Evolutionary conservation across 495 filamentous ascomycete species (phyloP), one percentile per base, ranked within the genome.

Genomic region (Penicillium tannophilum): DNA sequence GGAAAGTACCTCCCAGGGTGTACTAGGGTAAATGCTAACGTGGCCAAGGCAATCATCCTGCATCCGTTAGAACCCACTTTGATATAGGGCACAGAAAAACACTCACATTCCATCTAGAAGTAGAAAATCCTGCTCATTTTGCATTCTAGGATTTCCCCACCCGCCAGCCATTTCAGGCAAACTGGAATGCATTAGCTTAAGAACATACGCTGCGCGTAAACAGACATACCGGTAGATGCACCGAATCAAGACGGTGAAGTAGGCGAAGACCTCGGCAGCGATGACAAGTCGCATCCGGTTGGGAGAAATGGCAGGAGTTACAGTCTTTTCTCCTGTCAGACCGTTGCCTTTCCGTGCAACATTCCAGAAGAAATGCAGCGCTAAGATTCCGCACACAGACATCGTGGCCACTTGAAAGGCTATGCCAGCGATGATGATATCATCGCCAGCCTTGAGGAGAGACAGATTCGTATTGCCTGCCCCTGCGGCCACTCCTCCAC

Each of bases 381-480:
- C 79, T 9, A 83, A 54, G 8, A 71, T 6, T 10, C 82, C 84
- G 66, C 88, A 90, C 26, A 81, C 71, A 33, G 73, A 60, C 70
- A 90, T 76, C 3, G 88, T 88, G 6, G 74, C 77, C 33, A 88
- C 87, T 78, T 92, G 89, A 70, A 86, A 82, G 7, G 82, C 76
- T 59, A 92, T 88, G 65, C 89, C 88, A 10, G 86, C 81, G 49
- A 92, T 86, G 64, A 89, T 90, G 54, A 87, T 82, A 62, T 88
- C 67, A 70, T 90, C 86, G 50, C 59, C 76, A 58, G 48, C 76
- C 71, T 66, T 62, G 12, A 70, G 57, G 54, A 72, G 52, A 0
- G 45, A 28, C 39, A 52, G 28, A 19, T 73, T 52, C 0, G 24
- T 39, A 5, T 68, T 65, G 0, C 65, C 68, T 28, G 72, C 72